Evolutionary conservation across 164 flowering plant species (phyloP).

Genomic region (Berberis thunbergii): DNA sequence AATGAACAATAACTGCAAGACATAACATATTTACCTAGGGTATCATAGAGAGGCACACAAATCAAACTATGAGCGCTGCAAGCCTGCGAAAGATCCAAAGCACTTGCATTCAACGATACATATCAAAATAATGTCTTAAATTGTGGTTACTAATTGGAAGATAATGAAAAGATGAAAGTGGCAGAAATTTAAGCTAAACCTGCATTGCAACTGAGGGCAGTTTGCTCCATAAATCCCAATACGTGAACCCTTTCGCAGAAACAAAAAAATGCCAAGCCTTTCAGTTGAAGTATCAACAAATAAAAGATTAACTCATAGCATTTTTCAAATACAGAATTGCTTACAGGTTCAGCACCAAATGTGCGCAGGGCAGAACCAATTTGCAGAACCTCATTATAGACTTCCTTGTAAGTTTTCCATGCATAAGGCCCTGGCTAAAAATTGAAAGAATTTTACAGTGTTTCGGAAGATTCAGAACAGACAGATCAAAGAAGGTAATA

Average conservation of each 20-base stretch:
- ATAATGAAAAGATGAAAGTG: neutral
- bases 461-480: neutral
- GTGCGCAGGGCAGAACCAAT: conserved; percentile 74
- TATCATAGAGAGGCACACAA: no score
- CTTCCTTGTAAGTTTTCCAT: conserved; percentile 89
- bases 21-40: no score
- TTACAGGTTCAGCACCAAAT: conserved; percentile 80
- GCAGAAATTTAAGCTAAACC: conserved; percentile 30
- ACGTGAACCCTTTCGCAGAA: conserved; percentile 48
- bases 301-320: no score
- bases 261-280: neutral
- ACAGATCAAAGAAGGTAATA: neutral
- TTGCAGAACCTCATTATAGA: conserved; percentile 62
- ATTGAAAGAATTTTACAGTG: conserved; percentile 2
- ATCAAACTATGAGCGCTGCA: no score
- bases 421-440: conserved; percentile 64
- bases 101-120: neutral
- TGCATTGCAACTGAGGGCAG: conserved; percentile 92
- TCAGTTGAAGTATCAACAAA: no score
- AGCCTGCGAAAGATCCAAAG: no score
- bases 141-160: neutral
- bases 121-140: neutral
- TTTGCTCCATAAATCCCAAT: conserved; percentile 88
- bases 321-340: conserved; percentile 6
- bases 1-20: no score